Conservation (phyloP, 2,329 filamentous ascomycete species). For the Fusarium chlamydosporum region DNA sequence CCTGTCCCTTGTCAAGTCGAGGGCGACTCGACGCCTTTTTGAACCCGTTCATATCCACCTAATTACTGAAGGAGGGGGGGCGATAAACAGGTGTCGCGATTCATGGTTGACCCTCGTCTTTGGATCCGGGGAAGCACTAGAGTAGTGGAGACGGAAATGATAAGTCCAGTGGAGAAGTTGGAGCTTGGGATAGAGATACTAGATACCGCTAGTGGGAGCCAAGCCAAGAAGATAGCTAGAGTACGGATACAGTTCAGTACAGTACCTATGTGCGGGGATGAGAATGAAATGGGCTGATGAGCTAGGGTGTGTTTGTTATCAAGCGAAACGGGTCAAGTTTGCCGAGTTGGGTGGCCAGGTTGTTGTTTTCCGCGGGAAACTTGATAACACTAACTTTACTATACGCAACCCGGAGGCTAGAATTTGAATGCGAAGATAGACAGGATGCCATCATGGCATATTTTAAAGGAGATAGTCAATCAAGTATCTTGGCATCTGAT, state of each 20-base stretch:
- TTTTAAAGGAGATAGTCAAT: conserved; percentile 24
- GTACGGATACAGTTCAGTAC: conserved; percentile 23
- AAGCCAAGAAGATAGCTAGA: conserved; percentile 23
- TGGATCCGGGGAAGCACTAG: conserved; percentile 44
- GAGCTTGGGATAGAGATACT: conserved; percentile 14
- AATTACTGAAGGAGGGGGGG: conserved; percentile 2
- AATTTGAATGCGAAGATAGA: conserved; percentile 28
- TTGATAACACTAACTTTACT: neutral
- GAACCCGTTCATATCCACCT: conserved; percentile 13
- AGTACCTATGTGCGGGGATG: conserved; percentile 25
- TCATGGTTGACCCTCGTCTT: conserved; percentile 25
- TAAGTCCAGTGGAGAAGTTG: conserved; percentile 24
- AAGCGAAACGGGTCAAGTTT: conserved; percentile 12
- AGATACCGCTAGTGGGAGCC: conserved; percentile 37
- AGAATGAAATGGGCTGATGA: conserved; percentile 25
- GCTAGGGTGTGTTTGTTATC: conserved; percentile 19
- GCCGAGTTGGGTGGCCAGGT: conserved; percentile 1
- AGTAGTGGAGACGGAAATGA: conserved; percentile 16
- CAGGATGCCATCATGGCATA: conserved; percentile 33
- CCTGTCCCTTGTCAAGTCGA: conserved; percentile 1
- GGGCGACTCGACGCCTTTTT: conserved; percentile 33
- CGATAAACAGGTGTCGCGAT: conserved; percentile 28
- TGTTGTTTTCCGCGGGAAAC: conserved; percentile 43
- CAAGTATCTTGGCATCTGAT: conserved; percentile 19
- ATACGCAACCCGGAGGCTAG: conserved; percentile 25